Evolutionary conservation across 2,329 filamentous ascomycete species (phyloP), one percentile per base, ranked within the genome.

Genomic region (Fusarium xylarioides): DNA sequence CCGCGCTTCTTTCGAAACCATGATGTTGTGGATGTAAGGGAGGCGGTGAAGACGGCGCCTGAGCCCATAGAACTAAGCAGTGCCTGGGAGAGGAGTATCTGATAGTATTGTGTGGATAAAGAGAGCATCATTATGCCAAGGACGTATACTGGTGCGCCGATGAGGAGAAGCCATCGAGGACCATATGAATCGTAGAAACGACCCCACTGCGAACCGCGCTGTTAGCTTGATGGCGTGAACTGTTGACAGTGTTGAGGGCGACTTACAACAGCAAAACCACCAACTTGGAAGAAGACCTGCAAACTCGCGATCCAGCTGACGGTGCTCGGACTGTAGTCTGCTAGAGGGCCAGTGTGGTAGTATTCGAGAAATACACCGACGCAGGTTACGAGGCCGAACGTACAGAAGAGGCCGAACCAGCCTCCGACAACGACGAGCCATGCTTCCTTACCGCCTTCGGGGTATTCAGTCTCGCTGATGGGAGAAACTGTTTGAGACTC

Each of bases 221-320:
- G 11, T 64, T 1, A 62, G 15, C 3, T 19, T 42, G 15, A 18
- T 6, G 2, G 0, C 4, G 10, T 23, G 1, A 7, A 21, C 7
- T 4, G 26, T n/a, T 5, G 1, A 7, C 5, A 2, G 5, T 23
- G 21, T 4, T 7, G 5, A 18, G 3, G 1, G 0, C 1, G 7
- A 37, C 55, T 10, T n/a, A 64, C 61, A 0, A 63, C 5, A 1
- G 56, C 57, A 0, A 56, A 63, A 3, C 61, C 61, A 0, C 61
- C 57, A 4, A 64, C 57, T 4, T 63, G 61, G 18, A 64, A 52
- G 23, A 64, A 63, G 0, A 44, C 56, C 2, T 64, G 61, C 6
- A 63, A 6, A 7, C 57, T 64, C 0, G 56, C 63, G 1, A 64
- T 44, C 56, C 61, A 64, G 7, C 57, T 63, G 10, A 63, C 44